Base-by-base conservation (phyloP, 257 asterid species). In the Datura wrightii region DNA sequence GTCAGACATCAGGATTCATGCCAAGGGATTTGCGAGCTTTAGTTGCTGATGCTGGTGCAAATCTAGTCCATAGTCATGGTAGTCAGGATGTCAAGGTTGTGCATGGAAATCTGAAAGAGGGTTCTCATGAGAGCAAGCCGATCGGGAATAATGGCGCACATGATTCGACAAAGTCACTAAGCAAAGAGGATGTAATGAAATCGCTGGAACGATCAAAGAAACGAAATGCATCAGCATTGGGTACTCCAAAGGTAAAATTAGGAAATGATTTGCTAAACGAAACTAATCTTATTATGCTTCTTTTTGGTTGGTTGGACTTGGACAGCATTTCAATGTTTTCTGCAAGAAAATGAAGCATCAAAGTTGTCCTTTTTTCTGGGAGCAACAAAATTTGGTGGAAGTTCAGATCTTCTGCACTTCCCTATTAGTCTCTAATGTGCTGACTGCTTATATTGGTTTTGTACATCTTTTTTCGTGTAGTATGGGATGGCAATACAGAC, bases 1-100 rank as follows among this genome's bases (percentile, higher is more conserved):
- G 98, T 81, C 99, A 96, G 90, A 96, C 98, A 10, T 94, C 99
- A n/a, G 99, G 99, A 79, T 96, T 93, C 90, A 89, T 94, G 94
- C 97, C 99, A 65, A 92, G 97, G 90, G 99, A 94, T 90, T 86
- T 94, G 87, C 93, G 88, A 74, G 97, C 98, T 82, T 88, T 94
- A 85, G 81, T 94, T 85, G 98, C 99, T 80, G 99, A 97, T 91
- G 95, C 94, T 50, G 95, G 95, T 89, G 96, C 92, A 84, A 93
- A 89, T 88, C 78, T 93, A 86, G 87, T 92, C 46, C 90, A 92
- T 85, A 91, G 87, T 59, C 62, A 37, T 18, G 50, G 9, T 78
- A 15, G 56, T 80, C 82, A 88, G 82, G 83, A 71, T 70, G 87
- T 82, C 83, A 85, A 88, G 82, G 84, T 82, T 89, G 92, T 89